Percentiles rank a stretch among this genome's conserved stretches.
These are phyloP conservation scores for Sporothrix brasiliensis DNA, from an alignment of 2,329 filamentous ascomycete genomes.

Conservation along the genomic window DNA sequence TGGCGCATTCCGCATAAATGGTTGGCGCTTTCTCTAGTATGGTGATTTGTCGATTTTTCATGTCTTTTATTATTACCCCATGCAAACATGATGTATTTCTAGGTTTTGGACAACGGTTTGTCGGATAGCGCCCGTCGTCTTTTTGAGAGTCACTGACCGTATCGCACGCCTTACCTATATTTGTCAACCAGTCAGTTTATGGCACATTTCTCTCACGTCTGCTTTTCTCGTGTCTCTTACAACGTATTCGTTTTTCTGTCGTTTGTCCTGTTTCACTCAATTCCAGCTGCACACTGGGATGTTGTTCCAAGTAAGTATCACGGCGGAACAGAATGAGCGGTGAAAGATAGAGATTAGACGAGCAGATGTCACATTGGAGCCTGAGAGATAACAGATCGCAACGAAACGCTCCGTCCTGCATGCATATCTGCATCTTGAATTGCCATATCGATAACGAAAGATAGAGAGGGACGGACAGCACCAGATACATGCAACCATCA, in stretches of 20 bases:
- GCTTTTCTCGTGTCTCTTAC: neutral
- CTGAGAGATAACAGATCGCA: neutral
- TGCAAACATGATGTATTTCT: neutral
- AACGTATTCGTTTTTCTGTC: neutral
- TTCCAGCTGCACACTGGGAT: neutral
- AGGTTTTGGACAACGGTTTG: neutral
- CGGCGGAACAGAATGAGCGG: neutral
- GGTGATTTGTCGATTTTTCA: neutral
- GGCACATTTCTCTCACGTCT: neutral
- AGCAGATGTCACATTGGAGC: neutral
- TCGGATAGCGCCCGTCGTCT: neutral
- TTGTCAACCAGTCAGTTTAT: neutral
- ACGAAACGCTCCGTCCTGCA: neutral
- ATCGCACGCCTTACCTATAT: neutral
- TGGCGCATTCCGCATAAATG: neutral
- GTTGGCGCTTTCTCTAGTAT: neutral
- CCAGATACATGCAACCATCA: neutral
- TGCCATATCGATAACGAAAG: slow-evolving; percentile 9
- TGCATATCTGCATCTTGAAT: neutral
- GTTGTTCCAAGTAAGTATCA: neutral
- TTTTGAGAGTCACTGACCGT: neutral
- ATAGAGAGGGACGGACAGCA: neutral
- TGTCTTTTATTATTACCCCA: slow-evolving; percentile 6
- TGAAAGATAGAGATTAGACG: slow-evolving; percentile 11
- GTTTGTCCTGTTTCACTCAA: neutral